These are phyloP conservation scores for Avena eriantha DNA, from an alignment of 176 grass and related monocot species.

Conservation along the genomic window DNA sequence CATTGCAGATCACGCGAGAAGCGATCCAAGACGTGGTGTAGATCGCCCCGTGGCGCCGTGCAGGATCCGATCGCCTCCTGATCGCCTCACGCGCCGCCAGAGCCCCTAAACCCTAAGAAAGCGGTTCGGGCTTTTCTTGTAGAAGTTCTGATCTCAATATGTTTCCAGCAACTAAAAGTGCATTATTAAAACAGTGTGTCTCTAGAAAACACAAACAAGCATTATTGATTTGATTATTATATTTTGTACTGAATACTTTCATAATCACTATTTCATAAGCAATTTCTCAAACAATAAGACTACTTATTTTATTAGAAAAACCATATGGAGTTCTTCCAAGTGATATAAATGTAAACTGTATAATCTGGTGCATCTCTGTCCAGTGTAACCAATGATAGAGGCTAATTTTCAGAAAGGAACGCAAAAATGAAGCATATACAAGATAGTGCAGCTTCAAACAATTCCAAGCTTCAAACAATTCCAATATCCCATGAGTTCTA, in stretches of 20 bases:
- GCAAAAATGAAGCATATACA: not conserved
- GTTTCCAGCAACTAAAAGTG: not conserved
- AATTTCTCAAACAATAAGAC: not conserved
- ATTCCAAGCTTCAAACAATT: constrained; percentile 15
- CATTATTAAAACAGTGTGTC: not conserved
- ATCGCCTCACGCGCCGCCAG: too few species aligned
- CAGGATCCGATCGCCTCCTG: too few species aligned
- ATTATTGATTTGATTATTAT: constrained; percentile 7
- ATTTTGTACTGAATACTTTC: not conserved
- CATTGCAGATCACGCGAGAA: too few species aligned
- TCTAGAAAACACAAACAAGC: not conserved
- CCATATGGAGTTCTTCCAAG: constrained; percentile 5
- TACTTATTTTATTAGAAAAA: constrained; percentile 1
- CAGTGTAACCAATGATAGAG: constrained; percentile 5
- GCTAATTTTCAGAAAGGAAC: not conserved
- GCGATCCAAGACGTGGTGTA: too few species aligned
- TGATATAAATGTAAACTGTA: not conserved
- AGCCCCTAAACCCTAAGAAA: too few species aligned
- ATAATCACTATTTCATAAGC: constrained; percentile 20
- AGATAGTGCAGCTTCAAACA: constrained; percentile 15
- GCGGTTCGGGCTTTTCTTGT: too few species aligned
- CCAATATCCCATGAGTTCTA: not conserved
- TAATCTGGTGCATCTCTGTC: not conserved
- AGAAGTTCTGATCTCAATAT: not conserved
- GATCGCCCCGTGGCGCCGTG: too few species aligned